Base-by-base conservation (phyloP, 2,329 filamentous ascomycete species). In the Exophiala lecanii-corni region DNA sequence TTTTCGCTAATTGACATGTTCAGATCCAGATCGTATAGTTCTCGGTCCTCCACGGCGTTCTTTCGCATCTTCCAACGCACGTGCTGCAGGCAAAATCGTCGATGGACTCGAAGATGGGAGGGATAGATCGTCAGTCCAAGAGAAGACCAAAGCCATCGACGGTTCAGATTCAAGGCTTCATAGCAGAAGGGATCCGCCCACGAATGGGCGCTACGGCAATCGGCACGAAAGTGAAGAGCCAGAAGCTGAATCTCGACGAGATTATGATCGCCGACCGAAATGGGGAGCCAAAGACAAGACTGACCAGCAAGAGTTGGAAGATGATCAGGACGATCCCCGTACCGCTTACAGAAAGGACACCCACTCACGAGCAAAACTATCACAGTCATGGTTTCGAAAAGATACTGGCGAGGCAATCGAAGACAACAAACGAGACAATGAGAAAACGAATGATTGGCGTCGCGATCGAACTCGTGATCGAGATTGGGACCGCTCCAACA, bases 21-120 rank as follows among this genome's bases (percentile, higher is more conserved):
- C 61, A 67, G 54, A 65, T 60, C 52, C 78, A 57, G 89, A 94
- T 57, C 88, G 94, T 52, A 84, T 94, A 45, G 76, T 92, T 45
- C 83, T 95, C 45, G 89, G 86, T 10, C 89, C 89, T 15, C 86
- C 89, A 2, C 86, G 86, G 63, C 86, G 81, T 35, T 79, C 81
- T 33, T 95, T 96, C 64, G 79, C 86, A 40, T 94, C 89, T 16
- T 86, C 84, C 45, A 71, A 77, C 21, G 65, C 72, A 39, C 74
- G 78, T 47, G 62, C 65, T 40, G 56, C 62, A 50, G 64, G 66
- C 25, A 76, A 76, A 60, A 26, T 18, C n/a, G 42, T 43, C 28
- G 49, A 51, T 34, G 36, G 19, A 2, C 18, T 15, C 19, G 47
- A 50, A 2, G 47, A 50, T 17, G 16, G 10, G 15, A 44, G 43